A percentile compares a stretch with the other conserved stretches of the same genome.
These are phyloP conservation scores for Dillenia suffruticosa DNA, from an alignment of 164 flowering plant species.

Conservation along the genomic window DNA sequence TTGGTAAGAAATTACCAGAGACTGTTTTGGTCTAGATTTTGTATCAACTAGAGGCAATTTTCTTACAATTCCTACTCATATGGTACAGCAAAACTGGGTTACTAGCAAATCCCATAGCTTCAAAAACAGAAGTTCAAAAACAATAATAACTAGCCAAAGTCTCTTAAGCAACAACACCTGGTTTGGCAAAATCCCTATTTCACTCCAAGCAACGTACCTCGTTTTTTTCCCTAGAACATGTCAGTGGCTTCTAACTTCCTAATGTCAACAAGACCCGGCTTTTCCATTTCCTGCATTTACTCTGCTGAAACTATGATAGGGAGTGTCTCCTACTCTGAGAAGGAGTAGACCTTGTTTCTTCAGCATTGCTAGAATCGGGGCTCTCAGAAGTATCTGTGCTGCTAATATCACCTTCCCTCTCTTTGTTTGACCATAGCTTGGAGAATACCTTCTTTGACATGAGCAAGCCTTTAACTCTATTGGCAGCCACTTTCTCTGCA, in stretches of 20 bases:
- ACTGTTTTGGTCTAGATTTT: background rate
- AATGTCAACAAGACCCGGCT: slow-evolving; percentile 8
- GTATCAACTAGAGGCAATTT: slow-evolving; percentile 14
- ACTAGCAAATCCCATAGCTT: slow-evolving; percentile 5
- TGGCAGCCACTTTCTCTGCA: slow-evolving; percentile 33
- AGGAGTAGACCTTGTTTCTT: slow-evolving; percentile 51
- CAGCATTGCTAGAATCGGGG: slow-evolving; percentile 46
- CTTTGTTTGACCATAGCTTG: slow-evolving; percentile 56
- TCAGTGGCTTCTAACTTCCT: slow-evolving; percentile 24
- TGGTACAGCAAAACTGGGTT: slow-evolving; percentile 33
- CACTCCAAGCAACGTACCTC: slow-evolving; percentile 8
- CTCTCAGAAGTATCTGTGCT: slow-evolving; percentile 76
- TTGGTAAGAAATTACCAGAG: background rate
- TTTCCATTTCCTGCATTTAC: background rate
- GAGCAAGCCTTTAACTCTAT: slow-evolving; percentile 41
- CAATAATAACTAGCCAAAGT: background rate
- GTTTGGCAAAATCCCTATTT: slow-evolving; percentile 1
- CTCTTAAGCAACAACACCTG: slow-evolving; percentile 4
- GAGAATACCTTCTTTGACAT: slow-evolving; percentile 54
- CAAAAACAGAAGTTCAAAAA: background rate
- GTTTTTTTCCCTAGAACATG: slow-evolving; percentile 14
- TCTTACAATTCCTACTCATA: slow-evolving; percentile 1
- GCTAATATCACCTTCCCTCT: slow-evolving; percentile 44
- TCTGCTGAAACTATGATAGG: slow-evolving; percentile 19
- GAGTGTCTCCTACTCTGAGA: slow-evolving; percentile 53